Conservation (phyloP, 2,329 filamentous ascomycete genomes). For the Bipolaris zeicola region DNA sequence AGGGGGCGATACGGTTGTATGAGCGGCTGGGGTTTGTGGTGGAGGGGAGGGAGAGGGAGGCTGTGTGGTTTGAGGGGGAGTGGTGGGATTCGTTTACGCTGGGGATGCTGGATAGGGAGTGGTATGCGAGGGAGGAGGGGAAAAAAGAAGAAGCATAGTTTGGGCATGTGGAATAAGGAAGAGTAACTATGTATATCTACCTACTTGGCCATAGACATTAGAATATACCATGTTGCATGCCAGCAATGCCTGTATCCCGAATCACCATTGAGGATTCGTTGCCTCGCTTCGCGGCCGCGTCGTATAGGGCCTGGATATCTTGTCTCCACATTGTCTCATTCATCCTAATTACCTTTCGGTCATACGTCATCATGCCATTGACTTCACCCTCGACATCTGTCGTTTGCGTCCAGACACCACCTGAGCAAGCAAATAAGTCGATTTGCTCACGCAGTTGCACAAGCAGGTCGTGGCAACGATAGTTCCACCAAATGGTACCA, state of each 20-base stretch:
- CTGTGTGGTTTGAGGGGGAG: conserved; percentile 51
- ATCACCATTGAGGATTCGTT: conserved; percentile 2
- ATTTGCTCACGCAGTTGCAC: conserved; percentile 56
- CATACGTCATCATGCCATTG: conserved; percentile 73
- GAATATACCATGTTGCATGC: conserved; percentile 1
- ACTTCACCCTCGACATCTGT: conserved; percentile 77
- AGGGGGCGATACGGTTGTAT: conserved; percentile 52
- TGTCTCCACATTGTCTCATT: conserved; percentile 63
- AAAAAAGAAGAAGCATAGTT: neutral
- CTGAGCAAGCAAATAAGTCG: conserved; percentile 66
- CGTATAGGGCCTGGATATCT: conserved; percentile 66
- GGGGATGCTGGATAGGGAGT: conserved; percentile 40
- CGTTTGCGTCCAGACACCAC: conserved; percentile 74
- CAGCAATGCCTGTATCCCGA: neutral
- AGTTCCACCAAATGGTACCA: conserved; percentile 67
- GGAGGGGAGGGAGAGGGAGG: conserved; percentile 53
- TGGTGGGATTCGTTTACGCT: conserved; percentile 44
- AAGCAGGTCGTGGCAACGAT: conserved; percentile 62
- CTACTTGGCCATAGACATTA: neutral
- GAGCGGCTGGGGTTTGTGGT: conserved; percentile 53
- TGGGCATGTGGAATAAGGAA: no score
- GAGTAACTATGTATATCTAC: no score
- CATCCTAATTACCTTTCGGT: conserved; percentile 64
- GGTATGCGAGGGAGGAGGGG: conserved; percentile 14
- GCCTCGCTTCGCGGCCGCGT: conserved; percentile 48